Evolutionary conservation across 2,329 filamentous ascomycete genomes (phyloP).

Genomic region (Colletotrichum lini): DNA sequence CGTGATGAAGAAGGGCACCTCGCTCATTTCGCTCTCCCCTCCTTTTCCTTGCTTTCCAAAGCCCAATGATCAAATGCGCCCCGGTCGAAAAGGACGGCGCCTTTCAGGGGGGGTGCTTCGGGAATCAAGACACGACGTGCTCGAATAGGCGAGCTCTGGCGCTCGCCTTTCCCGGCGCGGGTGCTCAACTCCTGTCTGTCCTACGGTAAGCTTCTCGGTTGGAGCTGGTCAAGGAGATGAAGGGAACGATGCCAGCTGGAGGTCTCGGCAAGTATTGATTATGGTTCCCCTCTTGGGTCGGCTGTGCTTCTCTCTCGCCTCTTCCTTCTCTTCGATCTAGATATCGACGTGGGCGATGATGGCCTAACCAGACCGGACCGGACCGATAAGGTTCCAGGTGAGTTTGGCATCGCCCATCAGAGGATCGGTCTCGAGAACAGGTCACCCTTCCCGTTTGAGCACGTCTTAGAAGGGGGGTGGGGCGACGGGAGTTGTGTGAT

Average conservation of each 20-base stretch:
- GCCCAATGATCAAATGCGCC: background rate
- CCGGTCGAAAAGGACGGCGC: constrained; percentile 7
- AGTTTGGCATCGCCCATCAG: background rate
- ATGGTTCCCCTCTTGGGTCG: background rate
- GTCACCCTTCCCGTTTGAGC: too few species aligned
- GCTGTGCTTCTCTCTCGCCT: background rate
- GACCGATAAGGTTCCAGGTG: constrained; percentile 10
- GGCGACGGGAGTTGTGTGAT: background rate
- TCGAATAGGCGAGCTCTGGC: constrained; percentile 23
- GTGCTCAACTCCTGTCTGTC: constrained; percentile 8
- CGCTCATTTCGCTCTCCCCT: background rate
- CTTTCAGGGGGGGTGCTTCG: constrained; percentile 18
- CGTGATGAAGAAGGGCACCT: background rate
- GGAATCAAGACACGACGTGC: constrained; percentile 29
- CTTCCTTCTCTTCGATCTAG: background rate
- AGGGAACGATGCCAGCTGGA: background rate
- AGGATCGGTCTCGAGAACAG: too few species aligned
- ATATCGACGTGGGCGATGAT: background rate
- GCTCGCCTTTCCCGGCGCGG: constrained; percentile 9
- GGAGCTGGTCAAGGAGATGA: constrained; percentile 2
- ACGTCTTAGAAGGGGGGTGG: too few species aligned
- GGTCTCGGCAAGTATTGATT: background rate
- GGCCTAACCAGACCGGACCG: background rate
- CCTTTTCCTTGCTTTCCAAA: background rate
- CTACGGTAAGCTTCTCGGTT: background rate